phyloP scores from a whole-genome alignment of 2,329 filamentous ascomycete genomes.

The Diaporthe sp. region DNA sequence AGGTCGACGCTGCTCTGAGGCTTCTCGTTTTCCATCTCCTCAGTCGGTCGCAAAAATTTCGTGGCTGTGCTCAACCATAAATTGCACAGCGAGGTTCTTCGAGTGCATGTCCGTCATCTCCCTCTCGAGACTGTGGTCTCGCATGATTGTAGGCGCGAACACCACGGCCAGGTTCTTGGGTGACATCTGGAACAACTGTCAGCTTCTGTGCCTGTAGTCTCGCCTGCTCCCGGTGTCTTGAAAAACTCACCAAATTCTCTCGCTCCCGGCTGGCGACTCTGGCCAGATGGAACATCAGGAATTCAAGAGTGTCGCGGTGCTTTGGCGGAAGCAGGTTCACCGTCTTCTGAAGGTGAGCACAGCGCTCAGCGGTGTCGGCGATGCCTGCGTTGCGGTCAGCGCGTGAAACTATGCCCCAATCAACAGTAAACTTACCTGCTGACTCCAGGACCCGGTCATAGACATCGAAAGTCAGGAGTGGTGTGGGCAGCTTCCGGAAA shows the following conservation, averaged over 20 bases:
- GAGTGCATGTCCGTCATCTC: slow-evolving; percentile 97
- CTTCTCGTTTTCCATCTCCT: neutral
- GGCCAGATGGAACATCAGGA: slow-evolving; percentile 92
- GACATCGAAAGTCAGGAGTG: slow-evolving; percentile 90
- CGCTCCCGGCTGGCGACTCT: slow-evolving; percentile 86
- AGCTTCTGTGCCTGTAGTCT: slow-evolving; percentile 3
- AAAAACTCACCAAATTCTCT: slow-evolving; percentile 81
- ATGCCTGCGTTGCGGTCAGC: slow-evolving; percentile 63
- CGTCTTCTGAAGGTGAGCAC: slow-evolving; percentile 78
- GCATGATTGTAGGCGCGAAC: slow-evolving; percentile 97
- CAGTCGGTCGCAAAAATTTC: slow-evolving; percentile 76
- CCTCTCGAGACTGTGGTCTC: slow-evolving; percentile 87
- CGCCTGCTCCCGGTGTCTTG: neutral
- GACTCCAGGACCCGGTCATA: slow-evolving; percentile 92
- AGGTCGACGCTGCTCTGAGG: neutral
- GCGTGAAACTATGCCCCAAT: neutral
- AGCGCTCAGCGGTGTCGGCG: slow-evolving; percentile 75
- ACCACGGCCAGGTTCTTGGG: slow-evolving; percentile 96
- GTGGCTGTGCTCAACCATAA: slow-evolving; percentile 90
- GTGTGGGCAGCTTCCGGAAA: slow-evolving; percentile 91
- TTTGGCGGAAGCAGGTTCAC: slow-evolving; percentile 84
- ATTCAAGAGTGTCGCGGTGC: slow-evolving; percentile 92
- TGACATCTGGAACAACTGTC: slow-evolving; percentile 78
- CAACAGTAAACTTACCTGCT: slow-evolving; percentile 67
- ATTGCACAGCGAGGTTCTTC: slow-evolving; percentile 93